Evolutionary conservation across 257 asterid species (phyloP), one percentile per base, ranked within the genome.

Genomic region (Plantago ovata): DNA sequence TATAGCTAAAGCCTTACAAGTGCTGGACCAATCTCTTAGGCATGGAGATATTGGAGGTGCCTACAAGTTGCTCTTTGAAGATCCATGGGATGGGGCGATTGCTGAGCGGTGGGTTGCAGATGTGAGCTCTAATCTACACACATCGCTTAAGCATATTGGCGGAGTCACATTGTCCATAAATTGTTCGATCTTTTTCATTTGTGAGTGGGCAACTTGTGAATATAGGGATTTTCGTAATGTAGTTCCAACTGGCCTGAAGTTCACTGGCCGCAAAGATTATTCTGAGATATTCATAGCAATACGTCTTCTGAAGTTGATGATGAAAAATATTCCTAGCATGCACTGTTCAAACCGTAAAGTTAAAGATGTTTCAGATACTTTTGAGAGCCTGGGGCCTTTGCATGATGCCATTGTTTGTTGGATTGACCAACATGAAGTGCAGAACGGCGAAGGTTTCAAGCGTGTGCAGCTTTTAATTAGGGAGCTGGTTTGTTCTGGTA

Each of bases 181-280:
- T 58, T 94, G 90, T 70, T 86, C 97, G 59, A 69, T 89, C 20
- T 89, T 89, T 72, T 87, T 83, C 76, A 77, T 94, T 51, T 94
- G 96, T 69, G 99, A 89, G 73, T 94, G 99, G 99, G 97, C 97
- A 56, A 82, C 97, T 38, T 89, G 94, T 77, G 96, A 89, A 61
- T 94, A 79, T 60, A 78, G 97, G 72, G 90, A 94, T 73, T 84
- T 84, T 65, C 96, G 95, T 20, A 53, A 74, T 54, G 77, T 69
- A 18, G 82, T 89, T 56, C 89, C 89, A 48, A 73, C 66, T 69
- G 90, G 86, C 61, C 49, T 81, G 73, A 89, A 84, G 82, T 83
- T 94, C 74, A 79, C 94, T 58, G 99, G 97, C 49, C 69, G 79
- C 67, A 94, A 82, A 66, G 99, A 94, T 66, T 75, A 79, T 69